These are phyloP conservation scores for Hemisphaericaspora lyxosophila DNA, from an alignment of 1,139 yeast genomes.

Conservation along the genomic window DNA sequence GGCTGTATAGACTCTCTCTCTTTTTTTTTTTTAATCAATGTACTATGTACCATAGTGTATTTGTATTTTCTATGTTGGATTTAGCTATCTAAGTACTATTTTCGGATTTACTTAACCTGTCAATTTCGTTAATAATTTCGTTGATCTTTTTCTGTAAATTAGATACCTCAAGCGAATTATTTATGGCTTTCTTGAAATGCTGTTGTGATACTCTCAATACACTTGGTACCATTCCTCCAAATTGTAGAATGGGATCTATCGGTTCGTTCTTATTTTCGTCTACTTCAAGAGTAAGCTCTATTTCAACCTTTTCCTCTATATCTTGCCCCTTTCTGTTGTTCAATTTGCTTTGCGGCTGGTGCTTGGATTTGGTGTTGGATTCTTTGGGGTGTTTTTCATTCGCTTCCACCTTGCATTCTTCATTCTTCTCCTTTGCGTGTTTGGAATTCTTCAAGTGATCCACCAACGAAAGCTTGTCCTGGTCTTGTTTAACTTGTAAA, in stretches of 20 bases:
- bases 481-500: conserved; percentile 10
- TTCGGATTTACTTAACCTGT: conserved; percentile 5
- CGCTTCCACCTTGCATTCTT: background rate
- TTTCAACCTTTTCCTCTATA: background rate
- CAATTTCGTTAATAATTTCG: conserved; percentile 18
- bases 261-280: conserved; percentile 4
- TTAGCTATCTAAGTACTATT: background rate
- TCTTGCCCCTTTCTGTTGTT: conserved; percentile 1
- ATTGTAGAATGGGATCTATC: conserved; percentile 48
- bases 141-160: conserved; percentile 26
- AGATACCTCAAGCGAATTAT: conserved; percentile 24
- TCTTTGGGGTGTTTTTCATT: background rate
- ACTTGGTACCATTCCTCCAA: conserved; percentile 50
- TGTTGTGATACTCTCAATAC: conserved; percentile 42
- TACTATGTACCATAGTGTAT: background rate
- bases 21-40: background rate
- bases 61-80: no score
- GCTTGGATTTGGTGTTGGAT: background rate
- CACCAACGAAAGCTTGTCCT: conserved; percentile 13
- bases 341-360: no score
- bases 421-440: conserved; percentile 3
- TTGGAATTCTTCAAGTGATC: conserved; percentile 11
- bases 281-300: background rate
- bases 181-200: conserved; percentile 32
- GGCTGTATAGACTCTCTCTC: conserved; percentile 3